Evolutionary conservation across 768 basidiomycete species (phyloP), one percentile per base, ranked within the genome.

Genomic region (Rhizopogon roseolus): DNA sequence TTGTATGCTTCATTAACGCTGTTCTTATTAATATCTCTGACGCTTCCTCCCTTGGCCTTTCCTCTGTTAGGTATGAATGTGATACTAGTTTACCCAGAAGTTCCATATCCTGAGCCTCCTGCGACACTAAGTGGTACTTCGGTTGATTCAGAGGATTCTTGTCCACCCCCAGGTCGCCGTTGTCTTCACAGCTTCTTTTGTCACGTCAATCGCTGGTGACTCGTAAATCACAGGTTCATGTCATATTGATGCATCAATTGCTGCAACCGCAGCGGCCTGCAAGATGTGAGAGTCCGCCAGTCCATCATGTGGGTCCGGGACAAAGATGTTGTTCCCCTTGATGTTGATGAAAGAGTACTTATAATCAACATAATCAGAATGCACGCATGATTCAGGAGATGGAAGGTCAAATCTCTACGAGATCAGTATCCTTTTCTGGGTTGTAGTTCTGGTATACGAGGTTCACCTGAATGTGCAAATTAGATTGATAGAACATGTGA

Each of bases 401-500:
- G 13, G 7, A 36, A 7, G 32, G 34, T 41, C 69, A 37, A 57
- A 79, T 80, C 73, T 81, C 81, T 6, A 75, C 77, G 13, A 82
- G 73, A 52, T 80, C 78, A 13, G 78, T 63, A 1, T 68, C 73
- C 17, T 66, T 66, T 4, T 71, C 71, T 53, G 63, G 72, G 60
- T 82, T 81, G 63, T 81, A 82, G 58, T 81, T 82, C 53, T 76
- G 75, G 60, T 82, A 82, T 17, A 82, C 78, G 41, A 82, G 64
- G 63, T 82, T 82, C 19, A 81, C 77, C 77, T 81, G 56, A 46
- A 28, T n/a, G 3, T 5, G 1, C 17, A n/a, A 62, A 14, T 67
- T 57, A 37, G 22, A 43, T 16, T 3, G 1, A 28, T 10, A 4
- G 29, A 32, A 39, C 5, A 9, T 14, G 9, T 13, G 22, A 25